Percentiles rank a stretch among this genome's conserved stretches.
These are phyloP conservation scores for Hericium erinaceus DNA, from an alignment of 768 basidiomycete species.

Conservation along the genomic window DNA sequence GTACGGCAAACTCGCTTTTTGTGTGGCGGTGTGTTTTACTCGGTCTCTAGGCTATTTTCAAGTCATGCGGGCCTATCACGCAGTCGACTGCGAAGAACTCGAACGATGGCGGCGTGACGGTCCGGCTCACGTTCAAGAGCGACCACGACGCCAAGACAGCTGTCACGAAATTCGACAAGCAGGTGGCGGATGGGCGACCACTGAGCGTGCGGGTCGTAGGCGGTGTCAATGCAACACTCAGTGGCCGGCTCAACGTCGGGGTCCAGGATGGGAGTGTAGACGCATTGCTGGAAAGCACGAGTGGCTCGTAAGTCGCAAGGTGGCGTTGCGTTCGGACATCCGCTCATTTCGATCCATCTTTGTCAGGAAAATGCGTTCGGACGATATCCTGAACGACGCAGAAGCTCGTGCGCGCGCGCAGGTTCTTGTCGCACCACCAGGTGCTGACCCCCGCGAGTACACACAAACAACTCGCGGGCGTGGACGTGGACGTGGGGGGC, in stretches of 20 bases:
- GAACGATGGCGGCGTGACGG: conserved; percentile 10
- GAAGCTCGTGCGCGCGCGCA: conserved; percentile 14
- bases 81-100: conserved; percentile 10
- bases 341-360: not conserved
- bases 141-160: conserved; percentile 14
- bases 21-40: not conserved
- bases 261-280: conserved; percentile 13
- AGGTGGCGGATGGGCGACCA: conserved; percentile 14
- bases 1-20: not conserved
- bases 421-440: conserved; percentile 14
- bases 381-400: conserved; percentile 12
- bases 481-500: conserved; percentile 8
- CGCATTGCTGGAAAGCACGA: conserved; percentile 8
- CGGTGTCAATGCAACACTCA: conserved; percentile 14
- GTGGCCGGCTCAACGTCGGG: conserved; percentile 13
- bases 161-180: conserved; percentile 9
- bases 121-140: conserved; percentile 15
- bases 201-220: conserved; percentile 14
- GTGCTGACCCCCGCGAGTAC: conserved; percentile 12
- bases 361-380: conserved; percentile 15
- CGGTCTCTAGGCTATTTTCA: conserved; percentile 13
- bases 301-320: conserved; percentile 8
- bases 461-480: conserved; percentile 2
- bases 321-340: not conserved
- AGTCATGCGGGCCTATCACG: conserved; percentile 14